Percentiles rank a stretch among this genome's conserved stretches.
These are phyloP conservation scores for Stenogyne calaminthoides DNA, from an alignment of 305 asterid species.

Conservation along the genomic window DNA sequence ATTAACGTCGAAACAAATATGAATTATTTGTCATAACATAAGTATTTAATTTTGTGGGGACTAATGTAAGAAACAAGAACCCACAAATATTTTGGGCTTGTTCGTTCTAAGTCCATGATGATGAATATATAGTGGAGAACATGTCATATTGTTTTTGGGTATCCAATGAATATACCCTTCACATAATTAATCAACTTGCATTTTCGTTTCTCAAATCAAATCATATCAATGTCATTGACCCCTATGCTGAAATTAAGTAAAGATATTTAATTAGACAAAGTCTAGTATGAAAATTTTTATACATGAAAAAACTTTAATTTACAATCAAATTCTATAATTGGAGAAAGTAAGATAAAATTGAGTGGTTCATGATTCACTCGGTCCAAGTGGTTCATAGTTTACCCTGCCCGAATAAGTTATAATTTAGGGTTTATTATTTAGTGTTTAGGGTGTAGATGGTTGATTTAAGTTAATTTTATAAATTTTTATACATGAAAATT, in stretches of 20 bases:
- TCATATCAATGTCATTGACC: not conserved
- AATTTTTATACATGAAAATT: too few species aligned
- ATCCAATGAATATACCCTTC: not conserved
- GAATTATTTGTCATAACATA: not conserved
- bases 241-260: not conserved
- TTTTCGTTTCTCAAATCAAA: slow-evolving; percentile 4
- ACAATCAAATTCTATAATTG: too few species aligned
- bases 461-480: too few species aligned
- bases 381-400: too few species aligned
- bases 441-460: too few species aligned
- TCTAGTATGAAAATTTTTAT: too few species aligned
- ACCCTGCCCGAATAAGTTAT: too few species aligned
- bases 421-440: too few species aligned
- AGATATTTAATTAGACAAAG: too few species aligned
- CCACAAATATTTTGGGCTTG: slow-evolving; percentile 10
- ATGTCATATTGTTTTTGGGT: not conserved
- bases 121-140: slow-evolving; percentile 13
- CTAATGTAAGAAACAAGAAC: not conserved
- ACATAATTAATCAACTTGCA: not conserved
- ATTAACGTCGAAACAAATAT: slow-evolving; percentile 27
- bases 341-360: too few species aligned
- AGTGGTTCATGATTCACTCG: too few species aligned
- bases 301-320: too few species aligned
- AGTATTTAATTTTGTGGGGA: slow-evolving; percentile 17
- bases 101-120: not conserved